phyloP scores from a whole-genome alignment of 192 early-diverging fungal species.

The Coemansia sp. region DNA sequence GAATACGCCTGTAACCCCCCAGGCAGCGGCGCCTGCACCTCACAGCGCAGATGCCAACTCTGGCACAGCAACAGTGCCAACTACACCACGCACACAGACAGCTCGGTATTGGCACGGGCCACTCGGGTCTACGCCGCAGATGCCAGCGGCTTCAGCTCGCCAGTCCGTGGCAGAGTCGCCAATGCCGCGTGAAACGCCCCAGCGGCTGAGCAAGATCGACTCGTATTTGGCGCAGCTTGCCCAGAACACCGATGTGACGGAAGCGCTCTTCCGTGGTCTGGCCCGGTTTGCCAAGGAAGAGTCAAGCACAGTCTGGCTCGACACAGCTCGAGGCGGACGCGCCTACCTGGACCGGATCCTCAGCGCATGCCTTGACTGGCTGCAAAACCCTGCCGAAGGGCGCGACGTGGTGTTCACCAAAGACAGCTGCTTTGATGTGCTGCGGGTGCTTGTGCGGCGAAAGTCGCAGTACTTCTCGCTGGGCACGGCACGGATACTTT shows the following conservation, averaged over 20 bases:
- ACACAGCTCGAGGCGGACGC: constrained; percentile 12
- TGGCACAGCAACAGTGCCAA: neutral
- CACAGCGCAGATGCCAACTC: neutral
- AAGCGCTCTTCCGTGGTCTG: constrained; percentile 41
- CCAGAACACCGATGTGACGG: constrained; percentile 25
- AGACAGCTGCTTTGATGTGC: constrained; percentile 49
- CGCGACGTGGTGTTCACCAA: constrained; percentile 44
- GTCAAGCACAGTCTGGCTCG: constrained; percentile 28
- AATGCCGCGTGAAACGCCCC: constrained; percentile 30
- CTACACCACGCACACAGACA: constrained; percentile 40
- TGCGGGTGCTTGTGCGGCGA: constrained; percentile 44
- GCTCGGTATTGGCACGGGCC: constrained; percentile 48
- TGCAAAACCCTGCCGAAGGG: constrained; percentile 36
- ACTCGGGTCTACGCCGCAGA: constrained; percentile 11
- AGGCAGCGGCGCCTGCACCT: too few species aligned
- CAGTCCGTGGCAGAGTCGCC: constrained; percentile 23
- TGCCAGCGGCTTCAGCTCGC: neutral
- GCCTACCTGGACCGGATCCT: constrained; percentile 36
- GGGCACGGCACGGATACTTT: constrained; percentile 23
- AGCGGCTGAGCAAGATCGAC: constrained; percentile 25
- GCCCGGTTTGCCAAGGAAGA: constrained; percentile 49
- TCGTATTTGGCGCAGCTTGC: constrained; percentile 21
- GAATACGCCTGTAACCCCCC: too few species aligned
- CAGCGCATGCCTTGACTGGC: constrained; percentile 35
- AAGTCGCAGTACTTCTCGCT: constrained; percentile 43